A percentile compares a stretch with the other conserved stretches of the same genome.
These are phyloP conservation scores for Plectosphaerella cucumerina DNA, from an alignment of 2,329 filamentous ascomycete species.

Conservation along the genomic window DNA sequence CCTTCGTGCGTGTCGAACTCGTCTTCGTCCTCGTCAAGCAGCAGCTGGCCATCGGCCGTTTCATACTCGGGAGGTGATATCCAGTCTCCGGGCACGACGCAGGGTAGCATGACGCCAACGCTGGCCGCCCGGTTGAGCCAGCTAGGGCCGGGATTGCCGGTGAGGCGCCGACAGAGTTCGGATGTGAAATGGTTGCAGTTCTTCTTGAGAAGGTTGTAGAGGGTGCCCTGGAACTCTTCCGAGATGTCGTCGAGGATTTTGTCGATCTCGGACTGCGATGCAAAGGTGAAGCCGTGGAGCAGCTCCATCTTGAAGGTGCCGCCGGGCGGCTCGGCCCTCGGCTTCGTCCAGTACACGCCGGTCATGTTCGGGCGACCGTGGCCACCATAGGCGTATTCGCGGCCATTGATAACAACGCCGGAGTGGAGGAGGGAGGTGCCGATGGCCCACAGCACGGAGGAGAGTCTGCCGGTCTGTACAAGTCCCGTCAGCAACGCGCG, in stretches of 20 bases:
- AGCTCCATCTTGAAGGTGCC: slow-evolving; percentile 73
- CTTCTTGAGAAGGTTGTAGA: slow-evolving; percentile 75
- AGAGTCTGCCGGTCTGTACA: slow-evolving; percentile 64
- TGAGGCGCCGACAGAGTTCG: slow-evolving; percentile 69
- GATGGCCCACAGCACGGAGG: slow-evolving; percentile 73
- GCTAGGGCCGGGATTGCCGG: slow-evolving; percentile 61
- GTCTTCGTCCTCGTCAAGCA: slow-evolving; percentile 53
- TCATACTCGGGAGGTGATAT: slow-evolving; percentile 74
- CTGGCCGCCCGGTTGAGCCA: slow-evolving; percentile 85
- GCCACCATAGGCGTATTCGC: slow-evolving; percentile 82
- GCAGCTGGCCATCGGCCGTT: slow-evolving; percentile 64
- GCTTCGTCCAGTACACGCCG: slow-evolving; percentile 80
- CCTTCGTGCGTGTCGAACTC: slow-evolving; percentile 39
- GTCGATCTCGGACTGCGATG: slow-evolving; percentile 65
- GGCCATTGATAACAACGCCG: slow-evolving; percentile 74
- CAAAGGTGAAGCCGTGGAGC: slow-evolving; percentile 74
- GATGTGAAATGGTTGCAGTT: slow-evolving; percentile 91
- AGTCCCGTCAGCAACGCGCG: not conserved
- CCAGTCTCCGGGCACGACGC: slow-evolving; percentile 79
- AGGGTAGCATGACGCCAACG: slow-evolving; percentile 76
- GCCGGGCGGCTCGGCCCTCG: slow-evolving; percentile 67
- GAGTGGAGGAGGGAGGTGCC: slow-evolving; percentile 78
- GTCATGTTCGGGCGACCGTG: slow-evolving; percentile 68
- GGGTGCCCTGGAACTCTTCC: slow-evolving; percentile 67
- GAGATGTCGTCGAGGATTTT: slow-evolving; percentile 64